These are phyloP conservation scores for Fusarium miscanthi DNA, from an alignment of 2,329 filamentous ascomycete genomes.

Conservation along the genomic window DNA sequence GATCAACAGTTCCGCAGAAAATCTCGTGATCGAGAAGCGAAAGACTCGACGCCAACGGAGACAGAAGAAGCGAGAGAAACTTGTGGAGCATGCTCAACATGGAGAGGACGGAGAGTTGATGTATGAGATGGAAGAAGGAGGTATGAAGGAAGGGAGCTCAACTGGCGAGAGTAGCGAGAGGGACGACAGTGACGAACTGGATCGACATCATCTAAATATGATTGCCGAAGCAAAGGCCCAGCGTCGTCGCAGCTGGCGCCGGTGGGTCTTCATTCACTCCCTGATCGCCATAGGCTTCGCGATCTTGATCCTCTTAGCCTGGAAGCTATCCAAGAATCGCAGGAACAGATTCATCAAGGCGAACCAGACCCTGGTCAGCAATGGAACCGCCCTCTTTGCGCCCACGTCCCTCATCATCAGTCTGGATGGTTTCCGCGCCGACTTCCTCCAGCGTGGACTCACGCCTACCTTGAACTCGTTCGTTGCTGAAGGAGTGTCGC, in stretches of 20 bases:
- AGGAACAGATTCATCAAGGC: conserved; percentile 47
- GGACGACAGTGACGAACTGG: conserved; percentile 68
- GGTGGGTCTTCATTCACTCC: conserved; percentile 64
- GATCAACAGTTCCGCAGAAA: conserved; percentile 60
- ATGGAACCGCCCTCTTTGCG: conserved; percentile 89
- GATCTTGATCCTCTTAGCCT: conserved; percentile 66
- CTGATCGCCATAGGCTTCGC: conserved; percentile 65
- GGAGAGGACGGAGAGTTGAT: conserved; percentile 81
- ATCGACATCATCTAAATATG: conserved; percentile 63
- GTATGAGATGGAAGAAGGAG: conserved; percentile 91
- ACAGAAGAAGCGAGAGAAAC: conserved; percentile 63
- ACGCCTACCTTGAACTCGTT: conserved; percentile 86
- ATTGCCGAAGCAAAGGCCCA: conserved; percentile 59
- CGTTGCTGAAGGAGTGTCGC: conserved; percentile 85
- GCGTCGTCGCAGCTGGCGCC: conserved; percentile 64
- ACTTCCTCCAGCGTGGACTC: conserved; percentile 85
- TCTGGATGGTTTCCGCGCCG: conserved; percentile 93
- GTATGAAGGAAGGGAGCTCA: conserved; percentile 72
- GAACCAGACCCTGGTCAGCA: conserved; percentile 64
- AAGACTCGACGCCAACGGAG: conserved; percentile 61
- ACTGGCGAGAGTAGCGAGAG: conserved; percentile 72
- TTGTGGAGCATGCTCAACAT: conserved; percentile 64
- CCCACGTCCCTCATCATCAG: conserved; percentile 95
- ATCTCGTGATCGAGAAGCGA: conserved; percentile 62
- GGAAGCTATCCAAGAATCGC: conserved; percentile 66